phyloP scores from a whole-genome alignment of 164 flowering plant genomes.

The Dillenia turbinata region DNA sequence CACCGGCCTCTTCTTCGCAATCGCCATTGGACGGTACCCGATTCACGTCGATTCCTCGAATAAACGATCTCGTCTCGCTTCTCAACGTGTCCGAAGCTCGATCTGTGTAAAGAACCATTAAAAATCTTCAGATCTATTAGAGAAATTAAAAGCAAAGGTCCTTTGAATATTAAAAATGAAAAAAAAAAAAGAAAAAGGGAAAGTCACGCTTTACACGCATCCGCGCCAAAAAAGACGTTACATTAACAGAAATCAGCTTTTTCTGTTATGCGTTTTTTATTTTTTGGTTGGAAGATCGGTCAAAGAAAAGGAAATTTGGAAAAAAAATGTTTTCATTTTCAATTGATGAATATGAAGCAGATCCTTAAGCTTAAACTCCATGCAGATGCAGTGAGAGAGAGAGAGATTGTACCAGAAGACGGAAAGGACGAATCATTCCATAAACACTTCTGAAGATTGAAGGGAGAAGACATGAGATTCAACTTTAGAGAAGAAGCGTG shows the following conservation, averaged over 20 bases:
- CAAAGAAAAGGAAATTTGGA: background rate
- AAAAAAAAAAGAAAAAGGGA: background rate
- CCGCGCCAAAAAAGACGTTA: no score
- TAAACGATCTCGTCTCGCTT: constrained; percentile 42
- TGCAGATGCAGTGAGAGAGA: background rate
- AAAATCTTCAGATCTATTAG: background rate
- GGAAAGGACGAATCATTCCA: constrained; percentile 41
- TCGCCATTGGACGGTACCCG: constrained; percentile 41
- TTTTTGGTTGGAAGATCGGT: background rate
- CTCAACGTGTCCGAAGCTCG: constrained; percentile 33
- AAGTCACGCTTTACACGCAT: no score
- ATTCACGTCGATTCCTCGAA: constrained; percentile 87
- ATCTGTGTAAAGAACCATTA: constrained; percentile 25
- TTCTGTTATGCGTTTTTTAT: no score
- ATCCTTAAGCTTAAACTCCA: background rate
- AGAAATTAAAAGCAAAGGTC: no score
- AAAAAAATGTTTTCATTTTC: background rate
- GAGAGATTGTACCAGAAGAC: constrained; percentile 1
- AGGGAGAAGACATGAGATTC: constrained; percentile 44
- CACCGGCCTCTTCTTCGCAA: constrained; percentile 59
- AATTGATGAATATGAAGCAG: no score
- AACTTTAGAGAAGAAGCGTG: constrained; percentile 25
- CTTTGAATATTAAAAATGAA: background rate
- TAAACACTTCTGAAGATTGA: constrained; percentile 23
- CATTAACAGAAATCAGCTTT: no score